Conservation (phyloP, 805 yeast genomes). For the Diddensiella santjacobensis region DNA sequence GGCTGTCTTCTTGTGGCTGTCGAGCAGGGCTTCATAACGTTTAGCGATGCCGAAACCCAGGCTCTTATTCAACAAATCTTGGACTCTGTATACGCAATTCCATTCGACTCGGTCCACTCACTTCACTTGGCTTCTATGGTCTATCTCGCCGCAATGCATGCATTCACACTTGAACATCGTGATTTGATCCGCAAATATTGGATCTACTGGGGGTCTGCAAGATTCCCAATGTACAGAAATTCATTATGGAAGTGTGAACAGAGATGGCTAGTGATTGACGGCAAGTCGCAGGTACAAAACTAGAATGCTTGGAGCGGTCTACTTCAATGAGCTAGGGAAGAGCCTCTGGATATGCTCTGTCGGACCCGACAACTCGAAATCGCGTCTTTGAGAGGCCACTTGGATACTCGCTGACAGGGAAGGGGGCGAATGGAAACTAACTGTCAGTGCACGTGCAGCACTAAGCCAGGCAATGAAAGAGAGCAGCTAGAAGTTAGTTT, state of each 20-base stretch:
- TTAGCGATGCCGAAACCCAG: neutral
- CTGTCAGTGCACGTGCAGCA: too few relatives aligned
- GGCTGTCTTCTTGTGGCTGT: slow-evolving; percentile 17
- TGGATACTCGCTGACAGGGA: too few relatives aligned
- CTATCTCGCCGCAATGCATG: slow-evolving; percentile 14
- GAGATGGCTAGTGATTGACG: slow-evolving; percentile 7
- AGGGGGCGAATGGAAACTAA: too few relatives aligned
- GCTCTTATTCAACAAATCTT: slow-evolving; percentile 11
- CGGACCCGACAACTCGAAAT: too few relatives aligned
- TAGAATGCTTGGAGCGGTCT: too few relatives aligned
- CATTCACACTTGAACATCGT: slow-evolving; percentile 9
- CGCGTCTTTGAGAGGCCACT: too few relatives aligned
- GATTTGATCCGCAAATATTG: slow-evolving; percentile 14
- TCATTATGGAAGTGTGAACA: slow-evolving; percentile 19
- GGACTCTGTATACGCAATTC: slow-evolving; percentile 12
- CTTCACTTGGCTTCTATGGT: slow-evolving; percentile 19
- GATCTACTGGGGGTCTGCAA: slow-evolving; percentile 17
- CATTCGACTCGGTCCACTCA: slow-evolving; percentile 13
- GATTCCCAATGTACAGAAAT: slow-evolving; percentile 20
- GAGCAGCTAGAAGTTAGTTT: too few relatives aligned
- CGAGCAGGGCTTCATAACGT: slow-evolving; percentile 3
- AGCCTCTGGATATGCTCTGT: too few relatives aligned
- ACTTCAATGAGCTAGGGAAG: too few relatives aligned
- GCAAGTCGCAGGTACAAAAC: too few relatives aligned
- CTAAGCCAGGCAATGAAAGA: too few relatives aligned